phyloP scores from a whole-genome alignment of 176 grass and related monocot species.

The Pontederia crassipes region DNA sequence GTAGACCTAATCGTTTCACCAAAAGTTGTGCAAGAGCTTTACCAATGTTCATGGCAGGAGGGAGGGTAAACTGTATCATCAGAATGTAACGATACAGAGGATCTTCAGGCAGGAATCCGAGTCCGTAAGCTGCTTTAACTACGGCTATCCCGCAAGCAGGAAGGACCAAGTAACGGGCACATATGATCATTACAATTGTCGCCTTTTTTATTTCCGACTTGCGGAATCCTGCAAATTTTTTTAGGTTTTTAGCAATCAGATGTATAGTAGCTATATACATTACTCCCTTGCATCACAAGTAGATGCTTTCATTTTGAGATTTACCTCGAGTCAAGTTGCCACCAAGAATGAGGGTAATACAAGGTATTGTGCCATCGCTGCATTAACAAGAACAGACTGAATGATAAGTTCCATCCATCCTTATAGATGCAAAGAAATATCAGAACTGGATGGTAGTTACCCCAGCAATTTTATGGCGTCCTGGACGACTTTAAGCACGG shows the following conservation, averaged over 20 bases:
- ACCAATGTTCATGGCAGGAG: conserved; percentile 90
- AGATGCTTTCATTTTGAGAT: neutral
- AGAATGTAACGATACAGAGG: conserved; percentile 72
- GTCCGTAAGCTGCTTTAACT: conserved; percentile 30
- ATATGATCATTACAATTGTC: conserved; percentile 46
- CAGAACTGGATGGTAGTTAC: neutral
- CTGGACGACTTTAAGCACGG: conserved; percentile 37
- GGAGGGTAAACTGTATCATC: conserved; percentile 76
- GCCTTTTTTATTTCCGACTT: conserved; percentile 40
- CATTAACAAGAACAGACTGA: neutral
- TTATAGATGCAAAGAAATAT: neutral
- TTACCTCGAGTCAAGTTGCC: conserved; percentile 12
- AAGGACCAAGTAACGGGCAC: conserved; percentile 50
- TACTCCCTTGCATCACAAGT: neutral
- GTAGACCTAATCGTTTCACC: too few species aligned
- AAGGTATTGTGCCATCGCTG: conserved; percentile 17
- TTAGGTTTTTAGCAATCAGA: neutral
- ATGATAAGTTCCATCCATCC: neutral
- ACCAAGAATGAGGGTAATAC: conserved; percentile 16
- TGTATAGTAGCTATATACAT: neutral
- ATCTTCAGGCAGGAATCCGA: conserved; percentile 56
- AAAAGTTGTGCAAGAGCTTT: neutral
- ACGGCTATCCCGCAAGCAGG: conserved; percentile 57
- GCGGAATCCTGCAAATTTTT: conserved; percentile 31
- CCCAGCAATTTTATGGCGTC: conserved; percentile 27